A percentile compares a stretch with the other conserved stretches of the same genome.
These are phyloP conservation scores for Macrotyloma uniflorum DNA, from an alignment of 306 rosid genomes.

Conservation along the genomic window DNA sequence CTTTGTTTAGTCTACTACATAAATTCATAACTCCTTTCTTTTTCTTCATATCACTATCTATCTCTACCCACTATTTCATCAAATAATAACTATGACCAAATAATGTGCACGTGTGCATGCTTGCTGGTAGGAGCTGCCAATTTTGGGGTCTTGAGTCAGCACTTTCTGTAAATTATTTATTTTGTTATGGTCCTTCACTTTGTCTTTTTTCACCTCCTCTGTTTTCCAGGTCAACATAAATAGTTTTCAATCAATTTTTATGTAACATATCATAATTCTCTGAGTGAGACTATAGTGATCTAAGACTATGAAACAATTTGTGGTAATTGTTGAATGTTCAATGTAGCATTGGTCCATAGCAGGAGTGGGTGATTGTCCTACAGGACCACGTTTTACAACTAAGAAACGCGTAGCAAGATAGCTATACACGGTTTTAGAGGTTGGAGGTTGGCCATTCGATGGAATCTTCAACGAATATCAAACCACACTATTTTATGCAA, in stretches of 20 bases:
- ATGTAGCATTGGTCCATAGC: slow-evolving; percentile 14
- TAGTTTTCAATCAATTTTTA: no score
- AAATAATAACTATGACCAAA: background rate
- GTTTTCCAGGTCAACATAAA: no score
- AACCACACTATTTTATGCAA: background rate
- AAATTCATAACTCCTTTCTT: background rate
- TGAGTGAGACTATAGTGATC: no score
- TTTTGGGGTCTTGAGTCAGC: slow-evolving; percentile 10
- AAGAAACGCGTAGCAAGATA: slow-evolving; percentile 44
- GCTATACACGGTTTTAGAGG: slow-evolving; percentile 42
- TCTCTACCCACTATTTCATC: background rate
- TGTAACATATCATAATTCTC: no score
- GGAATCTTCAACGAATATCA: slow-evolving; percentile 20
- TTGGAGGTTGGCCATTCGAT: slow-evolving; percentile 29
- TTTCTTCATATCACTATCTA: background rate
- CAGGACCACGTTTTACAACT: slow-evolving; percentile 40
- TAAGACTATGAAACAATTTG: no score
- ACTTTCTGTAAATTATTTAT: no score
- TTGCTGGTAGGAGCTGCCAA: slow-evolving; percentile 11
- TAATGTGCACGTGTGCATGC: slow-evolving; percentile 31
- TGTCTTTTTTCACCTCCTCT: no score
- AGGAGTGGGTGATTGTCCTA: slow-evolving; percentile 25
- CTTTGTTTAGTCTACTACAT: no score
- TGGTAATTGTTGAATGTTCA: background rate
- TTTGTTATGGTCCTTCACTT: no score